Evolutionary conservation across 164 flowering plant species (phyloP).

Genomic region (Sedum album): DNA sequence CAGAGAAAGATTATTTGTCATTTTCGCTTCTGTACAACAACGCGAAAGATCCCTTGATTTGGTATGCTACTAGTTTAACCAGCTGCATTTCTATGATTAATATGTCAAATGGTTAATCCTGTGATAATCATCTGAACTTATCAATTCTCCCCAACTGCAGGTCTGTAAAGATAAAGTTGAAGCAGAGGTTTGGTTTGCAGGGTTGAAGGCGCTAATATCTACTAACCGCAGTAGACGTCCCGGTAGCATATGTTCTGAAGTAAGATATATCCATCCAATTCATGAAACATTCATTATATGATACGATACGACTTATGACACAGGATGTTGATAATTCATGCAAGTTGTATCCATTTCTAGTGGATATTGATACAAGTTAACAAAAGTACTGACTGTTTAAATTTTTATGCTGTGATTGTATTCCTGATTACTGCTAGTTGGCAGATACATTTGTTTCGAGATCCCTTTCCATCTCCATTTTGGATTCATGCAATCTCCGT

Average conservation of each 20-base stretch:
- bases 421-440: neutral
- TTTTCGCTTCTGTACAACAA: conserved; percentile 83
- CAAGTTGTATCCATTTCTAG: neutral
- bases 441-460: neutral
- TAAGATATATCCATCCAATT: conserved; percentile 22
- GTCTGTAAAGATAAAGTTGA: conserved; percentile 89
- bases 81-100: neutral
- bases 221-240: conserved; percentile 41
- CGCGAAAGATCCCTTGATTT: conserved; percentile 81
- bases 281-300: neutral
- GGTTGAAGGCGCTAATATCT: conserved; percentile 60
- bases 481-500: neutral
- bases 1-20: conserved; percentile 87
- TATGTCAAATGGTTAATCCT: neutral
- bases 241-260: conserved; percentile 50
- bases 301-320: neutral
- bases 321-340: neutral
- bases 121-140: conserved; percentile 8
- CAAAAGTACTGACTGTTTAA: neutral
- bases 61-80: conserved; percentile 37
- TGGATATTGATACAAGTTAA: neutral
- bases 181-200: conserved; percentile 75
- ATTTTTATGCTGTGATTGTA: neutral
- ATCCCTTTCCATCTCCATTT: neutral
- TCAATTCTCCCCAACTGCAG: conserved; percentile 20